Conservation (phyloP, 306 rosid species). For the Lathyrus tuberosus region DNA sequence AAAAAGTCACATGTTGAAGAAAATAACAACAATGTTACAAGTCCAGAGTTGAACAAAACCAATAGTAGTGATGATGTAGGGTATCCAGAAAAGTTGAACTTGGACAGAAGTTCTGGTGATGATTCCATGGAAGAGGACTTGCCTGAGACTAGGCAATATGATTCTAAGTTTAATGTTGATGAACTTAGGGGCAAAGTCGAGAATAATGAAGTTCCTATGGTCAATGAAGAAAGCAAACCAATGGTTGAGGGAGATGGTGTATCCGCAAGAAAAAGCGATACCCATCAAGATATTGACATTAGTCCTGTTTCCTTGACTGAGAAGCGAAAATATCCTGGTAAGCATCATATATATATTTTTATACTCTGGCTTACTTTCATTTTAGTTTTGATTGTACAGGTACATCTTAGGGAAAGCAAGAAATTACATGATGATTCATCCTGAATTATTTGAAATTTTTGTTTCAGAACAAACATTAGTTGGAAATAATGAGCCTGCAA, state of each 20-base stretch:
- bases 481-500: slow-evolving; percentile 74
- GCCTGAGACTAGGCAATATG: slow-evolving; percentile 77
- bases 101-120: slow-evolving; percentile 98
- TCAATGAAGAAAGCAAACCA: slow-evolving; percentile 55
- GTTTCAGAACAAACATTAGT: slow-evolving; percentile 57
- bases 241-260: slow-evolving; percentile 57
- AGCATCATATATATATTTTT: slow-evolving; percentile 28
- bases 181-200: slow-evolving; percentile 55
- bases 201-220: slow-evolving; percentile 53
- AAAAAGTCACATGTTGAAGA: slow-evolving; percentile 49
- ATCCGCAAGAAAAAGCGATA: slow-evolving; percentile 53
- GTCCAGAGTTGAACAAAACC: slow-evolving; percentile 51
- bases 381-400: not conserved
- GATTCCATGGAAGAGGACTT: slow-evolving; percentile 98
- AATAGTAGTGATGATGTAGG: slow-evolving; percentile 63
- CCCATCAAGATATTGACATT: slow-evolving; percentile 53
- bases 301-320: slow-evolving; percentile 55
- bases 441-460: slow-evolving; percentile 8
- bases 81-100: slow-evolving; percentile 84
- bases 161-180: slow-evolving; percentile 66
- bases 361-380: not conserved
- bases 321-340: slow-evolving; percentile 87
- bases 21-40: slow-evolving; percentile 53
- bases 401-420: not conserved
- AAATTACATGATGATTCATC: not conserved